These are phyloP conservation scores for Agrostemma githago DNA, from an alignment of 148 eudicot genomes.

Conservation along the genomic window DNA sequence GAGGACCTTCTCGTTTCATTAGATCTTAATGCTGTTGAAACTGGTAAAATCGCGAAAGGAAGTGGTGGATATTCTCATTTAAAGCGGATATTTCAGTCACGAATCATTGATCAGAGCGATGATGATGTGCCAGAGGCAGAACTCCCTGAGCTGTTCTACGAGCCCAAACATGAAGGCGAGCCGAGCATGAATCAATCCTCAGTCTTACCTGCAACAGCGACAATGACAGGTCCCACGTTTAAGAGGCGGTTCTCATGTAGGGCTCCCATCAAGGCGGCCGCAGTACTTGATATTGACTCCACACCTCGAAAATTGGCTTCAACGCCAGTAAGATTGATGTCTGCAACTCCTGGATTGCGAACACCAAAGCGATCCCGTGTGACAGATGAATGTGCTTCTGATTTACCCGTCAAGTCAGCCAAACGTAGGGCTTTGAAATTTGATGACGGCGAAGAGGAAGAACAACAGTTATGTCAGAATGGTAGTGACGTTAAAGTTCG, in stretches of 20 bases:
- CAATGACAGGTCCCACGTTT: slow-evolving; percentile 49
- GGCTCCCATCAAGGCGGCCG: slow-evolving; percentile 32
- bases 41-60: slow-evolving; percentile 27
- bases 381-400: slow-evolving; percentile 16
- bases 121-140: slow-evolving; percentile 53
- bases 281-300: neutral
- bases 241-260: slow-evolving; percentile 42
- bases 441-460: neutral
- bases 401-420: too few species aligned
- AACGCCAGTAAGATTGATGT: slow-evolving; percentile 53
- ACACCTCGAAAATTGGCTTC: slow-evolving; percentile 31
- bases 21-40: slow-evolving; percentile 32
- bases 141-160: slow-evolving; percentile 55
- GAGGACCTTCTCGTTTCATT: slow-evolving; percentile 60
- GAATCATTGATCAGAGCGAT: slow-evolving; percentile 52
- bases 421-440: too few species aligned
- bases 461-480: neutral
- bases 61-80: slow-evolving; percentile 30
- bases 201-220: slow-evolving; percentile 20
- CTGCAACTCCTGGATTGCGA: slow-evolving; percentile 49
- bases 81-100: slow-evolving; percentile 43
- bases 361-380: slow-evolving; percentile 53
- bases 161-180: slow-evolving; percentile 24
- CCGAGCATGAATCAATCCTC: slow-evolving; percentile 21
- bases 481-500: too few species aligned